These are phyloP conservation scores for Malus hybrid DNA, from an alignment of 331 rosid genomes.

Conservation along the genomic window DNA sequence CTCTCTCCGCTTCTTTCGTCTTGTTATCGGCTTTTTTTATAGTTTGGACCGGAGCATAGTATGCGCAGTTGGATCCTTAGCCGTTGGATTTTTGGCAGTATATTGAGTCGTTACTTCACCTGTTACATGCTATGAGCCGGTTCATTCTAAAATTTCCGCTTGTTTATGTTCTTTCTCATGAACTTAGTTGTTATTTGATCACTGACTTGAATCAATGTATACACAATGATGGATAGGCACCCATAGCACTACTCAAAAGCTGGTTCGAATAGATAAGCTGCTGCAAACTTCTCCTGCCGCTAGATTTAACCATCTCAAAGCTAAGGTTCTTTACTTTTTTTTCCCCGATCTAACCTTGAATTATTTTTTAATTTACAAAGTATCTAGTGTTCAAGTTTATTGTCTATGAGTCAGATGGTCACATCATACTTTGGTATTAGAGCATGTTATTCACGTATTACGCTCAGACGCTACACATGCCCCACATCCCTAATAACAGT, in stretches of 20 bases:
- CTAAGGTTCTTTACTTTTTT: slow-evolving; percentile 35
- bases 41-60: too few species aligned
- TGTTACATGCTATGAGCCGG: too few species aligned
- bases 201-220: too few species aligned
- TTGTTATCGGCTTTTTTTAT: too few species aligned
- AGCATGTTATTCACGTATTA: too few species aligned
- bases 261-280: slow-evolving; percentile 7
- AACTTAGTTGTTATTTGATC: not conserved
- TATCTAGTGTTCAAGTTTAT: not conserved
- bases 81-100: too few species aligned
- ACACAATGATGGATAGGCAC: not conserved
- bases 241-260: slow-evolving; percentile 13
- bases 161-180: not conserved
- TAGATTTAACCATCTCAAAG: slow-evolving; percentile 21
- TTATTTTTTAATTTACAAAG: not conserved
- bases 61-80: too few species aligned
- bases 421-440: too few species aligned
- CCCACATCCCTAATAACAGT: too few species aligned
- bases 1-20: not conserved
- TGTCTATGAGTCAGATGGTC: too few species aligned
- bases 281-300: slow-evolving; percentile 18
- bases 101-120: too few species aligned
- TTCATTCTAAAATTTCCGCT: too few species aligned
- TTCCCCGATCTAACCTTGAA: not conserved
- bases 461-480: accelerated